Percentiles rank a stretch among this genome's conserved stretches.
These are phyloP conservation scores for Crithidia sp. DNA, from an alignment of 208 protist genomes.

Conservation along the genomic window DNA sequence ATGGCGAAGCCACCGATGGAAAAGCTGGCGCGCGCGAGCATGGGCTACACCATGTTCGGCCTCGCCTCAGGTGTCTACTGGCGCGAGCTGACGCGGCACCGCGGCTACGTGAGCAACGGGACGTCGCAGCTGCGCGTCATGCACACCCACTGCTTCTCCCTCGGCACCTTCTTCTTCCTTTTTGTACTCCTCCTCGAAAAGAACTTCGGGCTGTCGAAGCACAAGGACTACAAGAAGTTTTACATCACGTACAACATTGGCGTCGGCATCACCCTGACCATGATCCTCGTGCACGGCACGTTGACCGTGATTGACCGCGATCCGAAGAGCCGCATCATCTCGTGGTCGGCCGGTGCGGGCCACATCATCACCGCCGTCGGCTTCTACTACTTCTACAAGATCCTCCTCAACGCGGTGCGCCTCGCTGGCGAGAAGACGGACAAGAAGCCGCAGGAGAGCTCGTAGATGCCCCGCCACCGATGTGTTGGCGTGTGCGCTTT, in stretches of 20 bases:
- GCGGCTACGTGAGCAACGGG: conserved; percentile 33
- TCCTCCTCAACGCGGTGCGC: conserved; percentile 43
- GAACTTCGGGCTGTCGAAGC: conserved; percentile 47
- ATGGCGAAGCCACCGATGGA: conserved; percentile 34
- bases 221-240: conserved; percentile 70
- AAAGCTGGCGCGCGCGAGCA: conserved; percentile 55
- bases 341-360: conserved; percentile 52
- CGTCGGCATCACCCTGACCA: conserved; percentile 59
- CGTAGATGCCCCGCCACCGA: background rate
- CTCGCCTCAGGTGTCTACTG: conserved; percentile 58
- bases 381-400: conserved; percentile 65
- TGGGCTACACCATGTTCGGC: conserved; percentile 53
- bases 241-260: conserved; percentile 65
- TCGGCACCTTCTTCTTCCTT: conserved; percentile 66
- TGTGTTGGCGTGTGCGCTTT: too few species aligned
- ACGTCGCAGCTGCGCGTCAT: conserved; percentile 61
- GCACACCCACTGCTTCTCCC: conserved; percentile 70
- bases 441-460: conserved; percentile 15
- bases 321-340: conserved; percentile 36
- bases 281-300: conserved; percentile 62
- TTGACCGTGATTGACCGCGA: conserved; percentile 55
- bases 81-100: conserved; percentile 53
- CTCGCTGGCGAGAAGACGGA: conserved; percentile 9
- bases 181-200: conserved; percentile 64
- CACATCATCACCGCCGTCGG: conserved; percentile 48